A percentile compares a stretch with the other conserved stretches of the same genome.
These are phyloP conservation scores for Melampsora americana DNA, from an alignment of 1,284 basidiomycete species.

Conservation along the genomic window DNA sequence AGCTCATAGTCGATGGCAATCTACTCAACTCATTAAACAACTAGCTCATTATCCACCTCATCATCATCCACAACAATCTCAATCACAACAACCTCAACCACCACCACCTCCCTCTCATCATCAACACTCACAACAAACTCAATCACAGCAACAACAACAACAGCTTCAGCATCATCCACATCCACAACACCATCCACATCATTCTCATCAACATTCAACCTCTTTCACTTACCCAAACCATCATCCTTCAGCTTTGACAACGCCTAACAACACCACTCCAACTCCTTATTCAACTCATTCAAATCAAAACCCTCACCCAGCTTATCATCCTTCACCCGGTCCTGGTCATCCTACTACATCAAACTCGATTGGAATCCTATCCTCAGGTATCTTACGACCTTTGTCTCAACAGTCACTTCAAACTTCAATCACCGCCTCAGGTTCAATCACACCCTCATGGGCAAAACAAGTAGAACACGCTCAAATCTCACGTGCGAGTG, in stretches of 20 bases:
- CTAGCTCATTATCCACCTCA: slow-evolving; percentile 7
- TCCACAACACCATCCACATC: background rate
- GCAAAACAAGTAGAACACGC: slow-evolving; percentile 43
- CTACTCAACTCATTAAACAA: slow-evolving; percentile 31
- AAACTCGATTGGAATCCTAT: slow-evolving; percentile 46
- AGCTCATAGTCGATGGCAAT: slow-evolving; percentile 22
- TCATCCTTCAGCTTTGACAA: background rate
- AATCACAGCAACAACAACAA: background rate
- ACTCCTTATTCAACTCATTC: background rate
- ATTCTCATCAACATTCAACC: slow-evolving; percentile 3
- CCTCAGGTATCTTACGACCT: background rate
- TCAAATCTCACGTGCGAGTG: slow-evolving; percentile 70
- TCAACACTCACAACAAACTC: slow-evolving; percentile 8
- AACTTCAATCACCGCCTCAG: slow-evolving; percentile 23
- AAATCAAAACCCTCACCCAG: background rate
- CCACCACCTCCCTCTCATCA: background rate
- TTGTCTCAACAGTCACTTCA: slow-evolving; percentile 19
- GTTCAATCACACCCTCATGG: slow-evolving; percentile 34
- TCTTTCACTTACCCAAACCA: background rate
- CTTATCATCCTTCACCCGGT: slow-evolving; percentile 2
- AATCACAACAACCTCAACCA: background rate
- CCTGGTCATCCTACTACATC: slow-evolving; percentile 14
- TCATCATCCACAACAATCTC: slow-evolving; percentile 11
- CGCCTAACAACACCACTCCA: no score
- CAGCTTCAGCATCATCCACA: slow-evolving; percentile 6